phyloP scores from a whole-genome alignment of 345 rosid genomes.

The Erysimum cheiranthoides region DNA sequence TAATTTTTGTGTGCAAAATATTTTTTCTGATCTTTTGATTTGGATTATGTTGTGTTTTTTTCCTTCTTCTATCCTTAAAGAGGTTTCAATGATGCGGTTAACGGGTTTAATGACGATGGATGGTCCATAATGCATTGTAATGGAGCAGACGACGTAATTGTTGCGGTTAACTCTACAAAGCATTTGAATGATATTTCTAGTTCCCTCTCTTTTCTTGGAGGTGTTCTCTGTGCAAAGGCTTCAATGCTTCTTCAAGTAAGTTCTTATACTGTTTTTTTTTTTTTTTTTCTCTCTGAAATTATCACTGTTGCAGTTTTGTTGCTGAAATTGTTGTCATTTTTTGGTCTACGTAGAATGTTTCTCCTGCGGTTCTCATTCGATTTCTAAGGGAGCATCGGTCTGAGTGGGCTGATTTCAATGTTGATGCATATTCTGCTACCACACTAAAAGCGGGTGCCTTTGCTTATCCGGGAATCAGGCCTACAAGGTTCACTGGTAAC shows the following conservation, averaged over 20 bases:
- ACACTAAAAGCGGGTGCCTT: conserved; percentile 75
- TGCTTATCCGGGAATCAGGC: conserved; percentile 89
- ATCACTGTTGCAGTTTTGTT: neutral
- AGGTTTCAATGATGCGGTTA: conserved; percentile 90
- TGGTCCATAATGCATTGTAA: conserved; percentile 83
- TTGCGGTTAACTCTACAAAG: conserved; percentile 78
- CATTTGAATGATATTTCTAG: conserved; percentile 53
- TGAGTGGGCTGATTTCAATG: conserved; percentile 97
- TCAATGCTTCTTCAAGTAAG: conserved; percentile 94
- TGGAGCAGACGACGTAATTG: conserved; percentile 87
- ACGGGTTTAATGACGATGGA: conserved; percentile 91
- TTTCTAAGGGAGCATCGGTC: conserved; percentile 96
- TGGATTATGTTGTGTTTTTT: neutral
- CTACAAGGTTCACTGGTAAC: conserved; percentile 93
- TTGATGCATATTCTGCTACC: conserved; percentile 93
- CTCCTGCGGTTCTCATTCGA: conserved; percentile 87
- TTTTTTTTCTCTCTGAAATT: no score
- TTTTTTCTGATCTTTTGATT: neutral
- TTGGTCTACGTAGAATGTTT: conserved; percentile 65
- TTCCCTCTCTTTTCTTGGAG: conserved; percentile 74
- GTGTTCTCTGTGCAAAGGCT: conserved; percentile 94
- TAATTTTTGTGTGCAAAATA: neutral
- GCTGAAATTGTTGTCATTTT: conserved; percentile 18
- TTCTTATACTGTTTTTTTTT: neutral
- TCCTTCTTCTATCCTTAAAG: conserved; percentile 36